phyloP scores from a whole-genome alignment of 2,329 filamentous ascomycete genomes.

The Nemania sp. region DNA sequence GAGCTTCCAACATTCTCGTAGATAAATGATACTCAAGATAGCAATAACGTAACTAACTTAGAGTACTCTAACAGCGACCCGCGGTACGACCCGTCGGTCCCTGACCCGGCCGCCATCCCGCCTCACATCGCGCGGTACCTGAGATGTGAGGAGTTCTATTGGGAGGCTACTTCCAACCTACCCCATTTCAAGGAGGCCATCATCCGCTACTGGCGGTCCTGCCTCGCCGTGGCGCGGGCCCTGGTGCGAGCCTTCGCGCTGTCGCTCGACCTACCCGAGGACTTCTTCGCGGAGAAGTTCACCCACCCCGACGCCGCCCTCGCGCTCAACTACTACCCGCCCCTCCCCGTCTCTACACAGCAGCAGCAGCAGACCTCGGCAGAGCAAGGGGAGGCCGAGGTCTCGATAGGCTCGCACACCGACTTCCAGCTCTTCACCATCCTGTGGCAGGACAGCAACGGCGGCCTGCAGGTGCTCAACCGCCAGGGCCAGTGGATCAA shows the following conservation, averaged over 20 bases:
- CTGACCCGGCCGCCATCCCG: constrained; percentile 48
- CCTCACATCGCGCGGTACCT: constrained; percentile 38
- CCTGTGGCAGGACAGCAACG: constrained; percentile 58
- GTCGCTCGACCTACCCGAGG: constrained; percentile 55
- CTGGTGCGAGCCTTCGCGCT: constrained; percentile 57
- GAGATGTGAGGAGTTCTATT: constrained; percentile 44
- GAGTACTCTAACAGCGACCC: too few relatives aligned
- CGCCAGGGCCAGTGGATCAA: constrained; percentile 59
- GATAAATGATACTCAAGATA: too few relatives aligned
- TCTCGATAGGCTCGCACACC: constrained; percentile 60
- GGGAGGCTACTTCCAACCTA: constrained; percentile 47
- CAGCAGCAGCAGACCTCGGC: neutral
- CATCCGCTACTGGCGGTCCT: constrained; percentile 52
- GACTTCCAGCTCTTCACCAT: constrained; percentile 63
- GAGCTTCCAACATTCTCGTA: too few relatives aligned
- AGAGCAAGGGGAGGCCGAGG: constrained; percentile 42
- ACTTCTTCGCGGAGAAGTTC: constrained; percentile 55
- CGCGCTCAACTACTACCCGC: constrained; percentile 58
- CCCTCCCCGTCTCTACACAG: constrained; percentile 27
- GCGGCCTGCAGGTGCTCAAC: constrained; percentile 60
- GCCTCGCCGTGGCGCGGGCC: constrained; percentile 54
- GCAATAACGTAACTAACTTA: too few relatives aligned
- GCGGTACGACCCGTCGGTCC: constrained; percentile 45
- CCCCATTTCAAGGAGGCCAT: constrained; percentile 54
- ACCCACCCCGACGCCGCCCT: constrained; percentile 51